phyloP scores from a whole-genome alignment of 371 early-diverging fungal genomes.

The Rhizopus delemar region DNA sequence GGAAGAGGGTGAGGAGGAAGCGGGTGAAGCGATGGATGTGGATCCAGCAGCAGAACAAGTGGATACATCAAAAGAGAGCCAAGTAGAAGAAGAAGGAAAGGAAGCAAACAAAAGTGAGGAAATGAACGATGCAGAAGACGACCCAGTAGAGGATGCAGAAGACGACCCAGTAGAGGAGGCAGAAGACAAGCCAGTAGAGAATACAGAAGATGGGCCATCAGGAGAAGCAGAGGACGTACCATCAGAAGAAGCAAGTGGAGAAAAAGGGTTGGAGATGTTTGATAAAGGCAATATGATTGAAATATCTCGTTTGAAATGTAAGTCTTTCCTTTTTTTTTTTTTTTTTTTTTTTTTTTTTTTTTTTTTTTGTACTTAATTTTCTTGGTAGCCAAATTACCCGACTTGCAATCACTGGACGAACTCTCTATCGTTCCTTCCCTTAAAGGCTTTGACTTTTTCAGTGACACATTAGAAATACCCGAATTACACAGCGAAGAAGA shows the following conservation, averaged over 20 bases:
- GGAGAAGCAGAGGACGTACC: no score
- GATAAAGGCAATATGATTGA: conserved; percentile 9
- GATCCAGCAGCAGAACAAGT: conserved; percentile 5
- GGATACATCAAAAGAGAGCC: conserved; percentile 10
- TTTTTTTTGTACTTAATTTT: neutral
- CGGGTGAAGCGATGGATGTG: conserved; percentile 10
- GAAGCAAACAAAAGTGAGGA: neutral
- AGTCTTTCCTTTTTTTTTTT: neutral
- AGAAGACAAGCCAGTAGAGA: neutral
- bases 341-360: neutral
- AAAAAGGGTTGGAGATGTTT: neutral
- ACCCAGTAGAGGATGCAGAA: neutral
- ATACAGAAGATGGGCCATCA: neutral
- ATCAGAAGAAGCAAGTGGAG: neutral
- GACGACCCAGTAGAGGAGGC: neutral
- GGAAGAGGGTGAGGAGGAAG: conserved; percentile 4
- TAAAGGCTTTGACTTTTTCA: conserved; percentile 59
- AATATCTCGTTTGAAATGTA: conserved; percentile 28
- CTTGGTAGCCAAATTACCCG: conserved; percentile 53
- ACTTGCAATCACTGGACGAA: conserved; percentile 43
- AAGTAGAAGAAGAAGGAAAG: conserved; percentile 23
- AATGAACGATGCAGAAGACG: neutral
- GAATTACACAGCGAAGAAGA: conserved; percentile 29
- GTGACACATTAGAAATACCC: conserved; percentile 29
- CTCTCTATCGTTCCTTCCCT: conserved; percentile 71